Percentiles rank a stretch among this genome's conserved stretches.
Conservation (phyloP, 352 stramenopile genomes). For the Phytophthora lateralis region DNA sequence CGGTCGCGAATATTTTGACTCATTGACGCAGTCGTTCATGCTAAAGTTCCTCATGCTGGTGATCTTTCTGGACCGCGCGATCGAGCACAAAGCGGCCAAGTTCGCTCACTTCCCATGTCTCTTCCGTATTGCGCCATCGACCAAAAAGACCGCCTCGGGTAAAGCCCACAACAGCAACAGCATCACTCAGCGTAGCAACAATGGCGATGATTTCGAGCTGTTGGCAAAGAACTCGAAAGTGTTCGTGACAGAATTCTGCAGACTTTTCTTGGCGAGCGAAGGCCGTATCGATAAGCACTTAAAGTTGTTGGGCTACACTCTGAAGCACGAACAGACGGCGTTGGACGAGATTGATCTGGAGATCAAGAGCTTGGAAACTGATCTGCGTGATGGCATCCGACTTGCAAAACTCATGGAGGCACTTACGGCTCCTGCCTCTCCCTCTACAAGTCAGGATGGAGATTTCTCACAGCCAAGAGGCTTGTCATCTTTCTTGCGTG, state of each 20-base stretch:
- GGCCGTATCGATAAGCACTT: slow-evolving; percentile 96
- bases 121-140: slow-evolving; percentile 67
- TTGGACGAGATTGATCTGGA: slow-evolving; percentile 96
- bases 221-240: slow-evolving; percentile 92
- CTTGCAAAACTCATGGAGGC: slow-evolving; percentile 94
- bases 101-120: slow-evolving; percentile 89
- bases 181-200: slow-evolving; percentile 8
- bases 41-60: slow-evolving; percentile 93
- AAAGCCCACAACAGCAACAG: background rate
- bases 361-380: slow-evolving; percentile 91
- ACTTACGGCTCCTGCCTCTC: slow-evolving; percentile 49
- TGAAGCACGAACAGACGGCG: slow-evolving; percentile 91
- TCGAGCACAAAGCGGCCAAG: slow-evolving; percentile 72
- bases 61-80: slow-evolving; percentile 92
- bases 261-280: slow-evolving; percentile 93
- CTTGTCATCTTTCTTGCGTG: slow-evolving; percentile 87
- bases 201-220: slow-evolving; percentile 15
- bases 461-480: slow-evolving; percentile 14
- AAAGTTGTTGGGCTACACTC: slow-evolving; percentile 80
- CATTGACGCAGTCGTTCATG: slow-evolving; percentile 89
- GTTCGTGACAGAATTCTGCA: slow-evolving; percentile 92
- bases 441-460: slow-evolving; percentile 4
- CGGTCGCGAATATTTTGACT: slow-evolving; percentile 79
- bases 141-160: slow-evolving; percentile 4
- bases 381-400: slow-evolving; percentile 96